Conservation (phyloP, 192 early-diverging fungal genomes). For the Backusella morwellensis region DNA sequence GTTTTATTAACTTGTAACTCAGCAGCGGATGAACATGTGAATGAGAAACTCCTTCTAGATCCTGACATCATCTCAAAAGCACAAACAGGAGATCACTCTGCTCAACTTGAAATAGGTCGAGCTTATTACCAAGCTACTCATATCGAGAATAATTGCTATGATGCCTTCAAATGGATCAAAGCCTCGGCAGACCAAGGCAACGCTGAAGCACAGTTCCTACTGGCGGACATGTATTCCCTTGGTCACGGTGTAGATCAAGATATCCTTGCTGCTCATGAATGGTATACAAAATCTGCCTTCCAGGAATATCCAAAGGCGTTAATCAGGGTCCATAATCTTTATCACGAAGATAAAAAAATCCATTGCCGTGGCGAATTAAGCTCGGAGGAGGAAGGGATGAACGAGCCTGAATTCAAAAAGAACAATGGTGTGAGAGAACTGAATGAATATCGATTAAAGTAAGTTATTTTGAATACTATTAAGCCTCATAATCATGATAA, state of each 20-base stretch:
- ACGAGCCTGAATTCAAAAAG: not conserved
- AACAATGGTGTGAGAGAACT: not conserved
- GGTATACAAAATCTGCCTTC: not conserved
- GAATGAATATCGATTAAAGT: not conserved
- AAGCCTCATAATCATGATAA: not conserved
- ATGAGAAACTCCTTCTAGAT: not conserved
- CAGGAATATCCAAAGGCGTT: not conserved
- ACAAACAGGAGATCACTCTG: not conserved
- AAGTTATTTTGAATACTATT: not conserved
- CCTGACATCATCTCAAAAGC: not conserved
- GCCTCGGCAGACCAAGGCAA: not conserved
- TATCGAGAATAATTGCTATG: not conserved
- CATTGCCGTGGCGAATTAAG: not conserved
- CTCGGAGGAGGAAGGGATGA: not conserved
- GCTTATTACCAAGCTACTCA: not conserved
- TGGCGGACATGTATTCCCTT: not conserved
- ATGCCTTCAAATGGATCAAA: not conserved
- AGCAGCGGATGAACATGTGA: no score
- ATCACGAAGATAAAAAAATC: not conserved
- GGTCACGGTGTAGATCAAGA: not conserved
- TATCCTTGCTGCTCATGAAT: not conserved
- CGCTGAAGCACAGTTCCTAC: not conserved
- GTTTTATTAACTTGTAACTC: no score
- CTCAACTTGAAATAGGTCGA: not conserved
- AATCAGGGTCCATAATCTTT: not conserved